Evolutionary conservation across 441 rosid genomes (phyloP).

Genomic region (Corymbia citriodora): DNA sequence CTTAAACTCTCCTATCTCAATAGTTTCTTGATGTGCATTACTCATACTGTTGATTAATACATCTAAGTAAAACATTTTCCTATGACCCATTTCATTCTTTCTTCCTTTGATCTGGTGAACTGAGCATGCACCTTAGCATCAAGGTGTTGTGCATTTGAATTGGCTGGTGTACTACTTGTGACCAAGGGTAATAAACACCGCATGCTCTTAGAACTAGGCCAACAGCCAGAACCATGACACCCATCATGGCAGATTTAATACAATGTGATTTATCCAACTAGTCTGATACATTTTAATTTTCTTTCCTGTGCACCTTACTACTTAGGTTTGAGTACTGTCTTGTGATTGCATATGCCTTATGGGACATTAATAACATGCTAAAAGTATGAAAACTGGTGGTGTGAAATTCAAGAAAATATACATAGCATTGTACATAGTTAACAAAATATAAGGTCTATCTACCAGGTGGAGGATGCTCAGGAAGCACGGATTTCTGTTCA

Average conservation of each 20-base stretch:
- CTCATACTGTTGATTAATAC: not conserved
- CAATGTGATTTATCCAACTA: not conserved
- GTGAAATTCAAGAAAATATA: not conserved
- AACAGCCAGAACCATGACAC: not conserved
- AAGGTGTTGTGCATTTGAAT: not conserved
- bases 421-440: not conserved
- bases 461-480: conserved; percentile 72
- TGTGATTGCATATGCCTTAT: not conserved
- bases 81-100: not conserved
- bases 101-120: not conserved
- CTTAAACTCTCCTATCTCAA: not conserved
- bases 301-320: not conserved
- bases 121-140: not conserved
- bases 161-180: not conserved
- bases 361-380: not conserved
- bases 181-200: not conserved
- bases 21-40: not conserved
- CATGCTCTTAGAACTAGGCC: not conserved
- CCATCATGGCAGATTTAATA: not conserved
- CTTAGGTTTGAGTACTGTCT: not conserved
- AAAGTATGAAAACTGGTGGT: not conserved
- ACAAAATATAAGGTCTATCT: not conserved
- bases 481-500: conserved; percentile 54
- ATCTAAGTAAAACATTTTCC: not conserved
- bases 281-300: not conserved